Conservation (phyloP, 768 basidiomycete species). For the Mycena galericulata region DNA sequence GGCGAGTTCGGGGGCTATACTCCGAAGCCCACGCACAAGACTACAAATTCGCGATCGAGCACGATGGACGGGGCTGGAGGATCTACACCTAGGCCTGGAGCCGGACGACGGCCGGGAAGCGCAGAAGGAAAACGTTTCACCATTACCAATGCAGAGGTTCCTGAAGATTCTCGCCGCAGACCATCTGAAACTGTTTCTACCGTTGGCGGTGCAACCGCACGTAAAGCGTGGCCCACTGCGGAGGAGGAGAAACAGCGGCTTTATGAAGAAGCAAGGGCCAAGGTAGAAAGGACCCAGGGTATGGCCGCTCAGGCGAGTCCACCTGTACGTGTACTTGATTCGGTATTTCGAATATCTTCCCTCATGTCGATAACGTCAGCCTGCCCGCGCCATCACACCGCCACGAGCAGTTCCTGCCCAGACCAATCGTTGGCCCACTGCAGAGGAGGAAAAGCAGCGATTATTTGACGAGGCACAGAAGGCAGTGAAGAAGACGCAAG, state of each 20-base stretch:
- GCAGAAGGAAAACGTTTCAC: slow-evolving; percentile 50
- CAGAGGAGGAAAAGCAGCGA: slow-evolving; percentile 82
- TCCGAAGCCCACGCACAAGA: slow-evolving; percentile 22
- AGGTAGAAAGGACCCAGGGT: slow-evolving; percentile 69
- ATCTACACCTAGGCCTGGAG: slow-evolving; percentile 21
- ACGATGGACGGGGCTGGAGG: slow-evolving; percentile 13
- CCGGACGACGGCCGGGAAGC: slow-evolving; percentile 35
- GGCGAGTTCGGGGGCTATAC: slow-evolving; percentile 37
- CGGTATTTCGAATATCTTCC: neutral
- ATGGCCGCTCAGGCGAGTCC: slow-evolving; percentile 43
- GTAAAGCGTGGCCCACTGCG: slow-evolving; percentile 61
- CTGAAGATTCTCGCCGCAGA: slow-evolving; percentile 34
- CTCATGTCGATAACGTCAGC: slow-evolving; percentile 33
- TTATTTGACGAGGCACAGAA: slow-evolving; percentile 77
- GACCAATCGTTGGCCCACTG: slow-evolving; percentile 65
- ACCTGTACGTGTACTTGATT: slow-evolving; percentile 43
- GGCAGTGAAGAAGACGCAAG: slow-evolving; percentile 72
- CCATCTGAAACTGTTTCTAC: slow-evolving; percentile 8
- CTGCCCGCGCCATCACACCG: slow-evolving; percentile 28
- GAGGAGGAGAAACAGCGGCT: slow-evolving; percentile 76
- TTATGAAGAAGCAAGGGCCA: slow-evolving; percentile 72
- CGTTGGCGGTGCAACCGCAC: slow-evolving; percentile 18
- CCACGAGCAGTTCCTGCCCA: slow-evolving; percentile 33
- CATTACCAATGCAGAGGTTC: slow-evolving; percentile 53
- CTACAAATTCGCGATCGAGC: slow-evolving; percentile 30